These are phyloP conservation scores for Cladosporium sp. DNA, from an alignment of 2,329 filamentous ascomycete genomes.

Conservation along the genomic window DNA sequence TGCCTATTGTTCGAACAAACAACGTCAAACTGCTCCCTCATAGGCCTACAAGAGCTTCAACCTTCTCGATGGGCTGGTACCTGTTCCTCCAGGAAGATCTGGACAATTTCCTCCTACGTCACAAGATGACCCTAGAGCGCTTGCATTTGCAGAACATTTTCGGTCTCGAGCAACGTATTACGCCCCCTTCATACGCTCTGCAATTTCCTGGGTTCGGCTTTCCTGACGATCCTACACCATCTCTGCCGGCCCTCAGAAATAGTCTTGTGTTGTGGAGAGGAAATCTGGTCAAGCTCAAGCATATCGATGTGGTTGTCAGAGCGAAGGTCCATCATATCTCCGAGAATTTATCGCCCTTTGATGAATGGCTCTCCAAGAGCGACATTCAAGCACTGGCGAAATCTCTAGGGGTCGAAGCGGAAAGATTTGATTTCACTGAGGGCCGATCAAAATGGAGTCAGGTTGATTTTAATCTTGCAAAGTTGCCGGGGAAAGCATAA, in stretches of 20 bases:
- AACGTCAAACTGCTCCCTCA: not conserved
- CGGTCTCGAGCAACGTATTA: not conserved
- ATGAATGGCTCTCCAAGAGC: not conserved
- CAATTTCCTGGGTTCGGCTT: not conserved
- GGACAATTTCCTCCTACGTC: not conserved
- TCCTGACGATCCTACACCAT: not conserved
- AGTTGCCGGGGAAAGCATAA: not conserved
- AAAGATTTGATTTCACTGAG: not conserved
- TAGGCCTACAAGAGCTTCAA: not conserved
- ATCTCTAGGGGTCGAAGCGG: not conserved
- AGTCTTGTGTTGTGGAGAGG: not conserved
- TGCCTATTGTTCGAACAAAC: not conserved
- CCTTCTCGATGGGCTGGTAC: not conserved
- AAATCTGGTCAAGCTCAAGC: not conserved
- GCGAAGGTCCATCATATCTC: no score
- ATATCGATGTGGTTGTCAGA: not conserved
- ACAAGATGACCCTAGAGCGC: not conserved
- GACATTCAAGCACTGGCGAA: not conserved
- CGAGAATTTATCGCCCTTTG: not conserved
- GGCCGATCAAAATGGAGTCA: not conserved
- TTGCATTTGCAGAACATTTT: not conserved
- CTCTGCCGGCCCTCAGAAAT: not conserved
- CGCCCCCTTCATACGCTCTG: not conserved
- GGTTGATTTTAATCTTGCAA: not conserved
- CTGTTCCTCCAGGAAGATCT: not conserved